Percentiles rank a stretch among this genome's conserved stretches.
Conservation (phyloP, 1,139 yeast species). For the Kluyveromyces sp. region DNA sequence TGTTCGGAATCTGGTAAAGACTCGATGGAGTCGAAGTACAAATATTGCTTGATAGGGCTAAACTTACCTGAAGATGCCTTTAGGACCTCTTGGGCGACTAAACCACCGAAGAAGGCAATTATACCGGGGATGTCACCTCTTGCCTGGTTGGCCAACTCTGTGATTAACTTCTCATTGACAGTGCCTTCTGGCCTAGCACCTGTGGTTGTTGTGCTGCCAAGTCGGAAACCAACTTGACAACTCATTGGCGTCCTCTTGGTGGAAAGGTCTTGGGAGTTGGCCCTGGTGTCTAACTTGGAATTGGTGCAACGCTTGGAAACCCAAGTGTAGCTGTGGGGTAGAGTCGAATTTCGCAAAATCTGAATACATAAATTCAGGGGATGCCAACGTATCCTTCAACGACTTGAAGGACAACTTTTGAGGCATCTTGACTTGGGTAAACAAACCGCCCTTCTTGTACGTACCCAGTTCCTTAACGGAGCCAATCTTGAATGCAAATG, state of each 20-base stretch:
- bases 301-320: constrained; percentile 80
- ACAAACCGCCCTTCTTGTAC: constrained; percentile 78
- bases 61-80: constrained; percentile 94
- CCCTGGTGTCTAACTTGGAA: constrained; percentile 59
- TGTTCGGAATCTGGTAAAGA: constrained; percentile 60
- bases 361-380: constrained; percentile 75
- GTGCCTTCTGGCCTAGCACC: constrained; percentile 44
- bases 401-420: constrained; percentile 52
- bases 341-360: constrained; percentile 94
- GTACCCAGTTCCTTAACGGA: constrained; percentile 46
- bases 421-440: constrained; percentile 89
- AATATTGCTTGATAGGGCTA: constrained; percentile 80
- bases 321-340: constrained; percentile 82
- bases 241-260: constrained; percentile 68
- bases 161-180: constrained; percentile 58
- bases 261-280: constrained; percentile 66
- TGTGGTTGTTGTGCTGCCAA: constrained; percentile 53
- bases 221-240: constrained; percentile 53
- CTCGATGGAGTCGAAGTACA: constrained; percentile 91
- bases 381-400: constrained; percentile 51
- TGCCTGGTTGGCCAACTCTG: constrained; percentile 74
- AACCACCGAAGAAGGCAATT: constrained; percentile 87
- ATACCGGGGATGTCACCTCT: constrained; percentile 88
- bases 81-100: constrained; percentile 92
- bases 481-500: constrained; percentile 78